Conservation (phyloP, 257 asterid species). For the Solanum tacnaense region DNA sequence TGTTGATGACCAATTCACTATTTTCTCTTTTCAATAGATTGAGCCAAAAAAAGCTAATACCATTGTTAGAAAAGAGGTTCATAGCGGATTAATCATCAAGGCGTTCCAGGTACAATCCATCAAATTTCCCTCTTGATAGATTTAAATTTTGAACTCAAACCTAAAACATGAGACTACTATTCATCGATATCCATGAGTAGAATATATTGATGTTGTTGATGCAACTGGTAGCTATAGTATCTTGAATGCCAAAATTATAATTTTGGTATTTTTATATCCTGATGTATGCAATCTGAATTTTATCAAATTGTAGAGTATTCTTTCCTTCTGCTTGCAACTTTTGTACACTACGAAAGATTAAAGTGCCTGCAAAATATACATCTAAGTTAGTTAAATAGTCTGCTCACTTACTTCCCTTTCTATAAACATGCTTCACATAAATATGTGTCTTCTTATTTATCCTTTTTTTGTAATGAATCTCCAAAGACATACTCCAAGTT, state of each 20-base stretch:
- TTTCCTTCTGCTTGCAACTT: background rate
- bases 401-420: background rate
- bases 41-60: background rate
- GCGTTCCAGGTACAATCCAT: background rate
- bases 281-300: background rate
- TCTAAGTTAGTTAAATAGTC: background rate
- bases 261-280: background rate
- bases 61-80: background rate
- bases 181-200: background rate
- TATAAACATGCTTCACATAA: background rate
- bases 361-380: background rate
- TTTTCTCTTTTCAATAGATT: background rate
- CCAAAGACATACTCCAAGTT: background rate
- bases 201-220: background rate
- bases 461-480: background rate
- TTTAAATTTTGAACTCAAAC: background rate
- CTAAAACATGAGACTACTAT: background rate
- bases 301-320: background rate
- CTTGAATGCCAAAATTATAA: background rate
- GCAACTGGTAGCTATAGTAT: background rate
- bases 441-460: background rate
- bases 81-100: background rate
- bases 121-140: background rate
- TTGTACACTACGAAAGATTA: background rate
- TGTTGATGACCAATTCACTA: background rate